Evolutionary conservation across 2,329 filamentous ascomycete species (phyloP), one percentile per base, ranked within the genome.

Genomic region (Chaetomiaceae sp.): DNA sequence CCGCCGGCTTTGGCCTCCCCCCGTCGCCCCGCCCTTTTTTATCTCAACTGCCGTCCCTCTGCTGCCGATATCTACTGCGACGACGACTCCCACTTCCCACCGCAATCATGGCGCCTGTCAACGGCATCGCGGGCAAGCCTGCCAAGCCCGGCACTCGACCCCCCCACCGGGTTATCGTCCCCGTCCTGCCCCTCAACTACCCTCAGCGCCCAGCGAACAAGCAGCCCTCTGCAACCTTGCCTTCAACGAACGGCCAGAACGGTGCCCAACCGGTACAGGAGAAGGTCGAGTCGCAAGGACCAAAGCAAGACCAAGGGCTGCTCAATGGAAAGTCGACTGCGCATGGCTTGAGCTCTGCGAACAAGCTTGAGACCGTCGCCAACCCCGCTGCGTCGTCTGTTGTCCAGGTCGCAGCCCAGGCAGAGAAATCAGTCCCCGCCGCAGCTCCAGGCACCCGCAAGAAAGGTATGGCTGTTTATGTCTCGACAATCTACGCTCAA

Each of bases 111-210:
- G 54, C 61, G 48, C 52, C 59, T 23, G 23, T 51, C 47, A 60
- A 59, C 40, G 59, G 60, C 50, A 44, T 45, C 50, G 34, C 54
- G 14, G 55, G 39, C 52, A 59, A 57, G 35, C 48, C 57, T n/a
- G 46, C 55, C 23, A 60, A 56, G 51, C 35, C 51, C n/a, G 37
- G 30, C 21, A 41, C 52, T 33, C 50, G 59, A 14, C 50, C 51
- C 21, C 35, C 55, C 35, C 25, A 16, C 27, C 19, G 41, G 17
- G 8, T 31, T 37, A 16, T 63, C 23, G 53, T 63, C 38, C 62
- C 62, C n/a, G 62, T 54, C 14, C 41, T 63, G 16, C 62, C 62
- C 21, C 56, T 62, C 34, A 57, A 53, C 47, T 63, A 58, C 42
- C 52, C 55, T 13, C 58, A 62, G 44, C 59, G 60, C 12, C 57